Evolutionary conservation across 2,329 filamentous ascomycete genomes (phyloP), one percentile per base, ranked within the genome.

Genomic region (Boeremia exigua): DNA sequence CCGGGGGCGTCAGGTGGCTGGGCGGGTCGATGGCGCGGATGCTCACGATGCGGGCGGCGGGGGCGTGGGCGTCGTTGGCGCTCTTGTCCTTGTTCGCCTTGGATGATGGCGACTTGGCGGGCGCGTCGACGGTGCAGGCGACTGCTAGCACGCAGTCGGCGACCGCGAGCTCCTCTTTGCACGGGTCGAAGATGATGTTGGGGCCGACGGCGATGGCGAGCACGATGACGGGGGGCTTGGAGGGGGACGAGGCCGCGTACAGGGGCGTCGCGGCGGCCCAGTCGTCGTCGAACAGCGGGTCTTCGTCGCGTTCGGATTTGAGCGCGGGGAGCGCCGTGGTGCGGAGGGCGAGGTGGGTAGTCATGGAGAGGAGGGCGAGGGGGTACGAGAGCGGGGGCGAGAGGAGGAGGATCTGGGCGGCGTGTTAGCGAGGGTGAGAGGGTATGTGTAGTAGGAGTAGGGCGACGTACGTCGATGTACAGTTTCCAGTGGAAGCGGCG

Each of bases 251-350:
- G 56, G 82, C 83, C 1, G 87, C 84, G 78, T 96, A 99, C 28
- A 99, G 80, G 54, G 87, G 88, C 15, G 86, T 83, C 1, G 92
- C 88, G 14, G 89, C 90, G 61, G 90, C 91, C 95, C 95, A 99
- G 79, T 99, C 95, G 78, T 99, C 95, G 79, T 97, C 90, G 77
- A 99, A 99, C 72, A 97, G 88, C 11, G 95, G 95, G 67, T 99
- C 95, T 79, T 99, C 95, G 77, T 98, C 94, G 54, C 86, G 86
- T 75, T 96, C 90, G 1, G 93, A 97, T 73, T 91, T 91, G 47
- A 97, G 82, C 25, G 87, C 85, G 7, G 95, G 95, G 2, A 98
- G 82, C 61, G 90, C 88, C 6, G 95, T 94, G 28, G 91, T 88
- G 59, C 97, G 87, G 42, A 99, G 89, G 3, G 95, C 95, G 58